Conservation (phyloP, 441 rosid species). For the Cnidoscolus chayamansa region DNA sequence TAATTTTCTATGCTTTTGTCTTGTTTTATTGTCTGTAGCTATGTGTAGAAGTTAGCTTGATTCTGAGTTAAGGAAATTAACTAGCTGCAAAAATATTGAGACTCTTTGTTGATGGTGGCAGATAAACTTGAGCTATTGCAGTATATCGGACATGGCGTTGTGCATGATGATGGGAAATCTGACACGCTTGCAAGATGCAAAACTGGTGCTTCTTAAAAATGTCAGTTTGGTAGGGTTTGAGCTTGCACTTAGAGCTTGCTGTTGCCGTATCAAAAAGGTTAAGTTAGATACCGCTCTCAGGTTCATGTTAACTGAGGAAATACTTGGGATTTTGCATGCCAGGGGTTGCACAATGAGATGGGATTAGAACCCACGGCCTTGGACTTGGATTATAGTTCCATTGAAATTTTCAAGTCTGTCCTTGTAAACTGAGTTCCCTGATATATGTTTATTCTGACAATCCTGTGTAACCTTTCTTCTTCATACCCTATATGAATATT, state of each 20-base stretch:
- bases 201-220: conserved; percentile 63
- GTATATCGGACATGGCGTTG: conserved; percentile 44
- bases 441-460: too few species aligned
- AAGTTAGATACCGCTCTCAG: conserved; percentile 65
- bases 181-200: conserved; percentile 76
- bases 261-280: conserved; percentile 69
- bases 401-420: too few species aligned
- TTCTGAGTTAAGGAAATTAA: too few species aligned
- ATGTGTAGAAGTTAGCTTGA: too few species aligned
- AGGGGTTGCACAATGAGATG: conserved; percentile 80
- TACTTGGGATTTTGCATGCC: conserved; percentile 56
- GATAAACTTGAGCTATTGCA: conserved; percentile 77
- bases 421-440: too few species aligned
- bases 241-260: conserved; percentile 64
- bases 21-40: background rate
- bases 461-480: too few species aligned
- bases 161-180: conserved; percentile 75
- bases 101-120: conserved; percentile 41
- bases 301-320: conserved; percentile 61
- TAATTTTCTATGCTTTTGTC: too few species aligned
- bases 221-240: conserved; percentile 72
- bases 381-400: too few species aligned
- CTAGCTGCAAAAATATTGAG: background rate
- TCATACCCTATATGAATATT: too few species aligned
- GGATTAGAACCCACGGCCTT: conserved; percentile 40